Evolutionary conservation across 2,329 filamentous ascomycete species (phyloP).

Genomic region (Nothopassalora personata): DNA sequence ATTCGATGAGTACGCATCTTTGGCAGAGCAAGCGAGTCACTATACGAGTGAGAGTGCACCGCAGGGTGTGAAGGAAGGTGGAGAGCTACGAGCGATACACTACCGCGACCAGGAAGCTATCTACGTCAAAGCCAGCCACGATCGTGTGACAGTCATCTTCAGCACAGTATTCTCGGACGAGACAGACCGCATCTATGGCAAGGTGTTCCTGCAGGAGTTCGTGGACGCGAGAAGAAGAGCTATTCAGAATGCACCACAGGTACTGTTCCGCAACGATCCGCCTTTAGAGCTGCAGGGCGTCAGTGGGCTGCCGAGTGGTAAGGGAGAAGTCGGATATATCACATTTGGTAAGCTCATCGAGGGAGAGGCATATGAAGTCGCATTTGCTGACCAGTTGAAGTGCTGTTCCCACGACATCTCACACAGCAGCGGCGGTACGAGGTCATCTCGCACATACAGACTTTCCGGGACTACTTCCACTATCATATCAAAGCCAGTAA

Average conservation of each 20-base stretch:
- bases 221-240: slow-evolving; percentile 91
- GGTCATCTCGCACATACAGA: slow-evolving; percentile 98
- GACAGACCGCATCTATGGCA: slow-evolving; percentile 94
- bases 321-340: slow-evolving; percentile 90
- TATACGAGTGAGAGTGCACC: slow-evolving; percentile 93
- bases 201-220: slow-evolving; percentile 98
- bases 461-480: slow-evolving; percentile 99
- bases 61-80: slow-evolving; percentile 81
- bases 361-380: not conserved
- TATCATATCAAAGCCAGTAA: slow-evolving; percentile 99
- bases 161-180: slow-evolving; percentile 97
- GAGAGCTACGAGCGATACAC: slow-evolving; percentile 90
- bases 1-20: slow-evolving; percentile 82
- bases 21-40: slow-evolving; percentile 83
- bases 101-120: slow-evolving; percentile 99
- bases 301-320: slow-evolving; percentile 71
- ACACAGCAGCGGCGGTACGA: slow-evolving; percentile 85
- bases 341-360: slow-evolving; percentile 70
- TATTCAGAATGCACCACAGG: slow-evolving; percentile 97
- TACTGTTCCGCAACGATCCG: slow-evolving; percentile 90
- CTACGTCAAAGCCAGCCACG: slow-evolving; percentile 95
- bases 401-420: slow-evolving; percentile 92
- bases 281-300: slow-evolving; percentile 86
- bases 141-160: slow-evolving; percentile 98
- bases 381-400: slow-evolving; percentile 43